Base-by-base conservation (phyloP, 495 filamentous ascomycete genomes). In the Talaromyces borbonicus region DNA sequence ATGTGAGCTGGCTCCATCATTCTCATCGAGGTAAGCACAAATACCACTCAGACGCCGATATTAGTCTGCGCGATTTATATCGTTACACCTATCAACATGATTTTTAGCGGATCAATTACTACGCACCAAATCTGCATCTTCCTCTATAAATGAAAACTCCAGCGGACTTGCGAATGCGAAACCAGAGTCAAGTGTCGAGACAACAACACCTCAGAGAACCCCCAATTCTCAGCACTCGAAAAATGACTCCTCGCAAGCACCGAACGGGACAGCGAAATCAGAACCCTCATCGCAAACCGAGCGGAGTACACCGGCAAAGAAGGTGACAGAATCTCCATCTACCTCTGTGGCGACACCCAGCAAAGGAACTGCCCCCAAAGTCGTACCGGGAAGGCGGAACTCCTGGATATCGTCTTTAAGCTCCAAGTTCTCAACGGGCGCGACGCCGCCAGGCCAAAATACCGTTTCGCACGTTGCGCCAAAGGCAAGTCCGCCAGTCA, bases 31-130 rank as follows among this genome's bases (percentile, higher is more conserved):
- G 79, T 73, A 54, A 66, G 69, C 56, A 11, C 29, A 25, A 43
- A 32, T n/a, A 41, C 14, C 11, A 22, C 23, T 37, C 15, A 8
- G n/a, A n/a, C n/a, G n/a, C n/a, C n/a, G n/a, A n/a, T n/a, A 31
- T 74, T 93, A 35, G 90, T 96, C 44, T 81, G 95, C 53, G 87
- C 95, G 57, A 90, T 97, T 57, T 89, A 95, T 60, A 90, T 89
- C 41, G 89, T 95, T 61, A 87, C 90, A 26, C 94, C 87, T 9
- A 93, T 96, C 68, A 79, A 79, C 67, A 97, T 97, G 90, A 95
- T 89, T 20, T 70, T 94, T 14, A 32, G 16, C 22, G 29, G 43
- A 56, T 24, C 45, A 49, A 41, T 48, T 43, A 8, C 16, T 49
- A 8, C 51, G 54, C 16, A 56, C 43, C 9, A 42, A 54, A 22